phyloP scores from a whole-genome alignment of 495 filamentous ascomycete species.

The Saxophila tyrrhenica region DNA sequence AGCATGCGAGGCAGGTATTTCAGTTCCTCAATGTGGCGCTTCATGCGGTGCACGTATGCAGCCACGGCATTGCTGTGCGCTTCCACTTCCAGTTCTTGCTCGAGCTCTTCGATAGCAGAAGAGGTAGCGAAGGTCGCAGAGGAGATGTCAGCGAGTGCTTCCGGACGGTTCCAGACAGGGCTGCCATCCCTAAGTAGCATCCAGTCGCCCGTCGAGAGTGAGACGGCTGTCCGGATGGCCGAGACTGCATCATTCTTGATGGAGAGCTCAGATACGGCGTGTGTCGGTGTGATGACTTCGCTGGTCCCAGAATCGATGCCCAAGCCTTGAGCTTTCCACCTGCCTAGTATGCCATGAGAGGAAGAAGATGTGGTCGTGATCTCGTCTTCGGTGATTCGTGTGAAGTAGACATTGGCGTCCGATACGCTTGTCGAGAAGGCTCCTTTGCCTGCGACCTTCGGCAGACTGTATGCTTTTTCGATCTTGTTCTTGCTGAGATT shows the following conservation, averaged over 20 bases:
- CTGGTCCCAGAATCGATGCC: neutral
- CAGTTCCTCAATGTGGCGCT: slow-evolving; percentile 70
- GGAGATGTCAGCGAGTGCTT: slow-evolving; percentile 64
- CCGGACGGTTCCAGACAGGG: slow-evolving; percentile 64
- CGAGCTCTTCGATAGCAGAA: slow-evolving; percentile 56
- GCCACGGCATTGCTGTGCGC: slow-evolving; percentile 64
- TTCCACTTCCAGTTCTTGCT: slow-evolving; percentile 71
- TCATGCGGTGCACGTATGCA: slow-evolving; percentile 80
- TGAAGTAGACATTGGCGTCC: slow-evolving; percentile 79
- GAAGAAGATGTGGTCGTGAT: slow-evolving; percentile 60
- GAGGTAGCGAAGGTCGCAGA: slow-evolving; percentile 69
- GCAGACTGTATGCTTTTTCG: slow-evolving; percentile 63
- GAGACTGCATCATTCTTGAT: slow-evolving; percentile 50
- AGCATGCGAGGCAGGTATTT: slow-evolving; percentile 67
- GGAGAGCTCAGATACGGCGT: slow-evolving; percentile 76
- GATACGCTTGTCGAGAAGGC: slow-evolving; percentile 68
- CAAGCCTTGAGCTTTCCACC: slow-evolving; percentile 45
- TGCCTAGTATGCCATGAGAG: slow-evolving; percentile 61
- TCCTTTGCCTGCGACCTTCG: slow-evolving; percentile 53
- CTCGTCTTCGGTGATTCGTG: slow-evolving; percentile 61
- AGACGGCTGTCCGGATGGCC: slow-evolving; percentile 65
- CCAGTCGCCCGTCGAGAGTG: slow-evolving; percentile 64
- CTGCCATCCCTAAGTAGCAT: slow-evolving; percentile 73
- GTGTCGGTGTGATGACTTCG: slow-evolving; percentile 32
- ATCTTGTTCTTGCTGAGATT: slow-evolving; percentile 54